Conservation (phyloP, 2,329 filamentous ascomycete species). For the Fusarium sp. region DNA sequence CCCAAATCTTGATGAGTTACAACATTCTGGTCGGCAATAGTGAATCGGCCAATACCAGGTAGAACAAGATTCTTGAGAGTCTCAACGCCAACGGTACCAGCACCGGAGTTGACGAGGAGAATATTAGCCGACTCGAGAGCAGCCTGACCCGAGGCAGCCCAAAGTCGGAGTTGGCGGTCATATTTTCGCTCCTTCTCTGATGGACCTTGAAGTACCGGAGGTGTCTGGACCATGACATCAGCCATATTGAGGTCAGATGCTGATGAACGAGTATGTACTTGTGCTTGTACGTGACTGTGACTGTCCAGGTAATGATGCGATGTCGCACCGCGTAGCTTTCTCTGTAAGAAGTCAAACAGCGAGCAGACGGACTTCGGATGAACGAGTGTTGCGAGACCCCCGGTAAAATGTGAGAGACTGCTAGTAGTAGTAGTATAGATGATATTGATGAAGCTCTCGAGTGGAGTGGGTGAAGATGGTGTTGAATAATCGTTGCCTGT, state of each 20-base stretch:
- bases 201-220: constrained; percentile 57
- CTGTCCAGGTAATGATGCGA: constrained; percentile 7
- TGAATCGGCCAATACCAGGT: constrained; percentile 91
- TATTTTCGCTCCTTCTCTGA: constrained; percentile 81
- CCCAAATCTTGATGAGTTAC: constrained; percentile 89
- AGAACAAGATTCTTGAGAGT: constrained; percentile 97
- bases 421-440: constrained; percentile 11
- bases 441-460: not conserved
- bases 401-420: constrained; percentile 4
- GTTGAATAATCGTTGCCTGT: constrained; percentile 17
- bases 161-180: constrained; percentile 92
- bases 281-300: not conserved
- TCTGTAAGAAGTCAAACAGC: not conserved
- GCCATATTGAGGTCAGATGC: constrained; percentile 38
- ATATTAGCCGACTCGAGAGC: constrained; percentile 92
- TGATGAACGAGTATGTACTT: not conserved
- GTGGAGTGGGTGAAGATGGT: constrained; percentile 6
- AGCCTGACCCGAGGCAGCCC: constrained; percentile 91
- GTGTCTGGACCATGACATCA: constrained; percentile 46
- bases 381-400: constrained; percentile 14
- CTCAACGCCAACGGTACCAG: constrained; percentile 90
- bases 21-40: constrained; percentile 81
- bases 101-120: constrained; percentile 86
- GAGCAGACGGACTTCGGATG: not conserved
- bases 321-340: not conserved